Conservation (phyloP, 352 stramenopile species). For the Detonula confervacea region DNA sequence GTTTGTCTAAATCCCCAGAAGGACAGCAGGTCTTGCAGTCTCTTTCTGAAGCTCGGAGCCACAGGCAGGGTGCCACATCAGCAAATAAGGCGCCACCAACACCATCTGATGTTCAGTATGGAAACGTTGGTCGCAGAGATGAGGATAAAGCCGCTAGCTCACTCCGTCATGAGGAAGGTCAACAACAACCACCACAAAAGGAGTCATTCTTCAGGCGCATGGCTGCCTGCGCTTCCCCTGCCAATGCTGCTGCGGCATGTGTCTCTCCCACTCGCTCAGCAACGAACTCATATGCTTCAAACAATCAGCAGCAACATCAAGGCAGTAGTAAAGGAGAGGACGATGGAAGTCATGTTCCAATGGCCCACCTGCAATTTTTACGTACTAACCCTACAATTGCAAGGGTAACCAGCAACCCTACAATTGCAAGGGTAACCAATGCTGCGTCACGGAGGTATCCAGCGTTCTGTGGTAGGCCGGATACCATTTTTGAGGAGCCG, state of each 20-base stretch:
- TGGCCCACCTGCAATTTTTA: conserved; percentile 77
- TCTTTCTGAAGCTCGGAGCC: conserved; percentile 21
- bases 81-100: neutral
- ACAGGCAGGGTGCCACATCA: neutral
- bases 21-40: conserved; percentile 41
- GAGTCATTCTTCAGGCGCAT: conserved; percentile 71
- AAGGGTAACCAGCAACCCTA: conserved; percentile 58
- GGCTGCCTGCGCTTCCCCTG: conserved; percentile 51
- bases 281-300: neutral
- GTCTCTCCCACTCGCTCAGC: conserved; percentile 1
- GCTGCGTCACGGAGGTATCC: conserved; percentile 45
- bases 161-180: neutral
- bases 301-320: conserved; percentile 2
- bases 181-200: conserved; percentile 20
- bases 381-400: conserved; percentile 60
- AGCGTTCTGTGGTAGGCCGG: conserved; percentile 70
- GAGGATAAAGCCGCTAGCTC: conserved; percentile 22
- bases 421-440: conserved; percentile 48
- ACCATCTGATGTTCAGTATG: neutral
- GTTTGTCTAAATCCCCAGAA: conserved; percentile 33
- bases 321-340: neutral
- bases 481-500: conserved; percentile 76
- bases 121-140: conserved; percentile 15
- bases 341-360: conserved; percentile 54
- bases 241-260: conserved; percentile 30